A percentile compares a stretch with the other conserved stretches of the same genome.
Conservation (phyloP, 768 basidiomycete genomes). For the Termitomyces heimii region DNA sequence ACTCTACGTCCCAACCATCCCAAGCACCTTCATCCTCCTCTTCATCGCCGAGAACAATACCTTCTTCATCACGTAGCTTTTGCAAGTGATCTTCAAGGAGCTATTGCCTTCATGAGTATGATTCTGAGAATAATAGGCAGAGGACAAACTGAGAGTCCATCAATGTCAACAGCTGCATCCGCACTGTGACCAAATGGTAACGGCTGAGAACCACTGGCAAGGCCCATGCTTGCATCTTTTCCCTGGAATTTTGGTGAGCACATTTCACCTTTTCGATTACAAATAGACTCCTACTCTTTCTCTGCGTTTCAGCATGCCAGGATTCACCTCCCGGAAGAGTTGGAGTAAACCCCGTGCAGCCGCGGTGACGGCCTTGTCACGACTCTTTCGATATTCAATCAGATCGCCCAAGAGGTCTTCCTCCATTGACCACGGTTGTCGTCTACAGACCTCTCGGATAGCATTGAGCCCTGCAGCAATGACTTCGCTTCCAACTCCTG, state of each 20-base stretch:
- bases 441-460: constrained; percentile 87
- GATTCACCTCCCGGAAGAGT: constrained; percentile 94
- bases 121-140: not conserved
- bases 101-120: constrained; percentile 30
- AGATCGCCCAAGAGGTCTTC: constrained; percentile 89
- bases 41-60: constrained; percentile 37
- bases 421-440: constrained; percentile 97
- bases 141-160: constrained; percentile 75
- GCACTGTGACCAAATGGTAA: constrained; percentile 79
- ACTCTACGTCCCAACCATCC: constrained; percentile 88
- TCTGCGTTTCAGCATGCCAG: constrained; percentile 81
- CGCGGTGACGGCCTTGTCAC: constrained; percentile 90
- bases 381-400: constrained; percentile 91
- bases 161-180: constrained; percentile 77
- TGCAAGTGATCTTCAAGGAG: constrained; percentile 85
- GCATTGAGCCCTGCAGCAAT: constrained; percentile 96
- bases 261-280: not conserved
- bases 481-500: constrained; percentile 93
- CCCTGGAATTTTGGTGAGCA: constrained; percentile 44
- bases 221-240: constrained; percentile 82
- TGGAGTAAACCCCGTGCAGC: constrained; percentile 84
- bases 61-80: constrained; percentile 60
- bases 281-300: constrained; percentile 57
- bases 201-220: constrained; percentile 56
- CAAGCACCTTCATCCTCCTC: constrained; percentile 67